These are phyloP conservation scores for Cryptococcus sp. DNA, from an alignment of 1,284 basidiomycete genomes.

Conservation along the genomic window DNA sequence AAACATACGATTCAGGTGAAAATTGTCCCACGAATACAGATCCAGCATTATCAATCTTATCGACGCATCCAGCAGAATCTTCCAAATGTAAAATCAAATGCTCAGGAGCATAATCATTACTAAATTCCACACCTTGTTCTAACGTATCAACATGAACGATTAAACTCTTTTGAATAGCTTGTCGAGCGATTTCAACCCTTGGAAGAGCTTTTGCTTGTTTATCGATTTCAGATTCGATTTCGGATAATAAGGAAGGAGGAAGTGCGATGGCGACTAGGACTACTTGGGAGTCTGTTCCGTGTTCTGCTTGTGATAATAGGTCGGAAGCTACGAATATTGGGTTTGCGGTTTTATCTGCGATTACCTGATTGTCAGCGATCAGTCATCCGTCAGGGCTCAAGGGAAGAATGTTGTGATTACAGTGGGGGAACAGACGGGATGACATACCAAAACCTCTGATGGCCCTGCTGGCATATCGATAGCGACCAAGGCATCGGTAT, in stretches of 20 bases:
- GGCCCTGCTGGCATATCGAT: constrained; percentile 99
- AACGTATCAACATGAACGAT: constrained; percentile 70
- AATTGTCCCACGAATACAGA: constrained; percentile 93
- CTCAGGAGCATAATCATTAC: constrained; percentile 96
- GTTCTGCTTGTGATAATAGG: constrained; percentile 94
- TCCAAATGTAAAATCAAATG: constrained; percentile 87
- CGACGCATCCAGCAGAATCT: constrained; percentile 63
- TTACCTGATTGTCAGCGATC: constrained; percentile 60
- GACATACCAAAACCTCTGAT: constrained; percentile 88
- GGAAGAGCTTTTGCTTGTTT: constrained; percentile 79
- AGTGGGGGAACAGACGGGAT: too few species aligned
- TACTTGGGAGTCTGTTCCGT: constrained; percentile 96
- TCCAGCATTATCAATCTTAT: constrained; percentile 79
- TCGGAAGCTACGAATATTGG: constrained; percentile 94
- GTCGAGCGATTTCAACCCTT: constrained; percentile 82
- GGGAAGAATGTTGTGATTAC: neutral
- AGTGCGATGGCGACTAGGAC: constrained; percentile 81
- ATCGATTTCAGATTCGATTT: constrained; percentile 83
- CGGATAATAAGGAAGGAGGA: constrained; percentile 58
- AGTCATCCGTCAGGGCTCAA: neutral
- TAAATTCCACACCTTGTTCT: constrained; percentile 78
- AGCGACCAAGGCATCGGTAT: constrained; percentile 91
- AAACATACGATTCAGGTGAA: constrained; percentile 81
- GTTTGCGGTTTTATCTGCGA: constrained; percentile 81
- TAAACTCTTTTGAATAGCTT: constrained; percentile 87